Evolutionary conservation across 202 grass and related monocot genomes (phyloP).

Genomic region (Carex arenaria): DNA sequence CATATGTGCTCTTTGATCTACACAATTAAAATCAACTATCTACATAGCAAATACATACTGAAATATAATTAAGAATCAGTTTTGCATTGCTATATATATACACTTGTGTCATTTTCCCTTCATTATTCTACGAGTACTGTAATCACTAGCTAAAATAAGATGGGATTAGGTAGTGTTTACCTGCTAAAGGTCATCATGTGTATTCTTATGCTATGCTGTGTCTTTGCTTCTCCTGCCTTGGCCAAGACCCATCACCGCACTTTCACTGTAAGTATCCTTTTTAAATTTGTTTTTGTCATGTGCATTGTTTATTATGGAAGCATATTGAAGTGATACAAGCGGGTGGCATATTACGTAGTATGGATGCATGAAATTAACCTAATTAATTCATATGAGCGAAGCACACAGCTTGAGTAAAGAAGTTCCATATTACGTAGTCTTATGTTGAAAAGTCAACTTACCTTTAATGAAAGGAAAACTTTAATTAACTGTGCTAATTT

Average conservation of each 20-base stretch:
- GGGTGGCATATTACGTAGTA: too few species aligned
- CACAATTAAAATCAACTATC: too few species aligned
- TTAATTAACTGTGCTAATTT: neutral
- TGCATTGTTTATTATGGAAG: neutral
- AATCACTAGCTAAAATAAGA: neutral
- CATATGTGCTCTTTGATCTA: too few species aligned
- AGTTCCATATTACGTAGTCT: too few species aligned
- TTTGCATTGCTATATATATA: neutral
- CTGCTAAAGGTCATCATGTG: neutral
- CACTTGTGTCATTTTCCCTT: too few species aligned
- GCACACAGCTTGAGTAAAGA: too few species aligned
- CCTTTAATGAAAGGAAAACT: neutral
- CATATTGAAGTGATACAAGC: neutral
- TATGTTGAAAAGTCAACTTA: neutral
- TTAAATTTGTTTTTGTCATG: neutral
- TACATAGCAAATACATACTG: too few species aligned
- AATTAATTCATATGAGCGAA: too few species aligned
- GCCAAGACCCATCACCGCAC: slow-evolving; percentile 19
- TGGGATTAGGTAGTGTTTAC: neutral
- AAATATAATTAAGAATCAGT: too few species aligned
- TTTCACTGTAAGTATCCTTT: slow-evolving; percentile 17
- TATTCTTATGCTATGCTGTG: neutral
- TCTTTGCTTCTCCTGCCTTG: neutral
- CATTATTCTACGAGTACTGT: too few species aligned
- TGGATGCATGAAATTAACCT: too few species aligned